A percentile compares a stretch with the other conserved stretches of the same genome.
Conservation (phyloP, 352 stramenopile species). For the Pythium aristosporum region DNA sequence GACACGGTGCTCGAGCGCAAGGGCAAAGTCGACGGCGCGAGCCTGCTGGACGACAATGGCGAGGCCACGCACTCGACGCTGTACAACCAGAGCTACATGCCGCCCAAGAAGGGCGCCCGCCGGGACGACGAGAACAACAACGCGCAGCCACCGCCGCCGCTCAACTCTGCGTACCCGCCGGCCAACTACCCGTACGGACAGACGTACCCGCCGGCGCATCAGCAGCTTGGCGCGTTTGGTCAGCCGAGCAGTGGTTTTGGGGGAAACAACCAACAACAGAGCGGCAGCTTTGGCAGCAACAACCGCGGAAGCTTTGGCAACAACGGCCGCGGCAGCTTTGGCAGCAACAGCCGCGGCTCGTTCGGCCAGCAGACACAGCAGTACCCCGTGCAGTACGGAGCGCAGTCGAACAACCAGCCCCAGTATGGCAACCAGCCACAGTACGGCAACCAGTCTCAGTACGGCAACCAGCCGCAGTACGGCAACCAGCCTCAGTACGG, state of each 20-base stretch:
- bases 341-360: conserved; percentile 25
- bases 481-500: conserved; percentile 40
- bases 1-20: conserved; percentile 82
- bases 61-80: conserved; percentile 71
- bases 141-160: conserved; percentile 7
- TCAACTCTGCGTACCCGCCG: conserved; percentile 35
- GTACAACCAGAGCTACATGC: conserved; percentile 53
- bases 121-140: conserved; percentile 61
- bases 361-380: conserved; percentile 23
- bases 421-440: conserved; percentile 35
- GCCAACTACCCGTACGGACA: conserved; percentile 45
- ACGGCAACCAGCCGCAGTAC: conserved; percentile 25
- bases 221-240: conserved; percentile 17
- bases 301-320: neutral
- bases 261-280: conserved; percentile 2
- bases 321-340: neutral
- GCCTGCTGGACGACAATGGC: conserved; percentile 78
- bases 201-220: conserved; percentile 28
- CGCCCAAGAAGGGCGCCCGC: conserved; percentile 39
- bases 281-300: neutral
- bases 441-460: conserved; percentile 16
- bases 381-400: conserved; percentile 21
- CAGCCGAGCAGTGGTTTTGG: conserved; percentile 7
- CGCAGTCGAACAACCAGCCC: neutral
- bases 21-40: conserved; percentile 80